These are phyloP conservation scores for Mycena filopes DNA, from an alignment of 768 basidiomycete species.

Conservation along the genomic window DNA sequence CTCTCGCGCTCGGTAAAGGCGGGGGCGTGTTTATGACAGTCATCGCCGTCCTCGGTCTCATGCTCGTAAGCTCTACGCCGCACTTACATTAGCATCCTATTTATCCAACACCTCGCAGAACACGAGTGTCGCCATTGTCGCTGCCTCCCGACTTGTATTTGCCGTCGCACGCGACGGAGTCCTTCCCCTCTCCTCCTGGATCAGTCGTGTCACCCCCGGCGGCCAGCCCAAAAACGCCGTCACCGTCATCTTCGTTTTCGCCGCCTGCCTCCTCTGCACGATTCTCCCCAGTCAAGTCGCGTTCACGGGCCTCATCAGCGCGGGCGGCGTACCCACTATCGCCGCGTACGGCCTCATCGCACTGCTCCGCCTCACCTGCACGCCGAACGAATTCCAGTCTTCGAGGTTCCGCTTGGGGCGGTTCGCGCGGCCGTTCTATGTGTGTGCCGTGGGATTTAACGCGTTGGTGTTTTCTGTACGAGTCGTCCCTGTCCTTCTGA, in stretches of 20 bases:
- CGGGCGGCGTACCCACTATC: conserved; percentile 87
- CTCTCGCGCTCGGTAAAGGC: conserved; percentile 81
- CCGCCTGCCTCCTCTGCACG: conserved; percentile 79
- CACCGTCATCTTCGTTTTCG: conserved; percentile 87
- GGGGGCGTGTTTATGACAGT: conserved; percentile 89
- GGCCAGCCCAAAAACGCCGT: conserved; percentile 89
- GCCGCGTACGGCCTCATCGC: conserved; percentile 90
- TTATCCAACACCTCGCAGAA: conserved; percentile 67
- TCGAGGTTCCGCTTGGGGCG: conserved; percentile 80
- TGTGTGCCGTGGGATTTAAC: conserved; percentile 77
- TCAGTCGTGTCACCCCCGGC: conserved; percentile 73
- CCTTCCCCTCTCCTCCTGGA: conserved; percentile 85
- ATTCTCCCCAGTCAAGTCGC: conserved; percentile 92
- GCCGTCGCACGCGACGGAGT: conserved; percentile 96
- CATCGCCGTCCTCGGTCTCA: conserved; percentile 85
- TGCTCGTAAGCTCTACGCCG: conserved; percentile 66
- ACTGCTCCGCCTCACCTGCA: conserved; percentile 78
- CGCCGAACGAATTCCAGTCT: conserved; percentile 76
- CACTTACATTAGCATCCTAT: background rate
- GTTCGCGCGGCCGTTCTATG: conserved; percentile 74
- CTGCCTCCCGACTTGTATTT: conserved; percentile 88
- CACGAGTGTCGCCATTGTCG: conserved; percentile 88
- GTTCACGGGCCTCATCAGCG: conserved; percentile 90
- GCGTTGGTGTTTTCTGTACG: conserved; percentile 77
- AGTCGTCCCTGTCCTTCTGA: conserved; percentile 22